phyloP scores from a whole-genome alignment of 2,329 filamentous ascomycete genomes.

The Torrubiella hemipterigena region DNA sequence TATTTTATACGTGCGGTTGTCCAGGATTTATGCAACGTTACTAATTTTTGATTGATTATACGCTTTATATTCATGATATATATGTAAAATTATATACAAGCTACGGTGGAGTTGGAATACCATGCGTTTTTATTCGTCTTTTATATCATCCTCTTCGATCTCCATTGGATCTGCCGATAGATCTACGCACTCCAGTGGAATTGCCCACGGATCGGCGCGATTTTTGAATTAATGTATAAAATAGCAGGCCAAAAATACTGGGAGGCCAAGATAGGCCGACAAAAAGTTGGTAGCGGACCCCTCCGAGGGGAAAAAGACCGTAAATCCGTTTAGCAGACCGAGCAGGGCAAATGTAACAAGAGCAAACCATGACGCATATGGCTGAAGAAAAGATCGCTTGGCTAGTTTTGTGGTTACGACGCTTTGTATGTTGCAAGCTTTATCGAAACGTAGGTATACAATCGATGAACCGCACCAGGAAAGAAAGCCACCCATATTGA shows the following conservation, averaged over 20 bases:
- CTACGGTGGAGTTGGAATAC: too few species aligned
- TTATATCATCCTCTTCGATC: neutral
- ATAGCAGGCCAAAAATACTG: conserved; percentile 43
- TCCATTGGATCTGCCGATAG: conserved; percentile 16
- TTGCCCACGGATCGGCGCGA: conserved; percentile 34
- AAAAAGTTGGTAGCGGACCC: conserved; percentile 46
- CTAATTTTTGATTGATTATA: too few species aligned
- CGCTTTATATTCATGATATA: too few species aligned
- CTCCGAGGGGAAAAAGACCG: conserved; percentile 47
- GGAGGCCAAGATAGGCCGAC: conserved; percentile 54
- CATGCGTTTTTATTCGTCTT: too few species aligned
- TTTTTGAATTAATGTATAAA: conserved; percentile 17
- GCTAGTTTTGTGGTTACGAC: conserved; percentile 26
- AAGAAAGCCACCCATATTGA: conserved; percentile 37
- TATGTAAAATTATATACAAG: too few species aligned
- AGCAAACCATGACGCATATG: conserved; percentile 41
- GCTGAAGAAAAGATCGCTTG: conserved; percentile 42
- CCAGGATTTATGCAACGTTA: too few species aligned
- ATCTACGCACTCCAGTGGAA: conserved; percentile 36
- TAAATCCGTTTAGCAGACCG: conserved; percentile 50
- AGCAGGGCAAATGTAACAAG: conserved; percentile 40
- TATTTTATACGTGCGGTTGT: too few species aligned
- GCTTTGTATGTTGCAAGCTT: conserved; percentile 28
- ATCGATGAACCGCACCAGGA: conserved; percentile 42
- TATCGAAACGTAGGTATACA: conserved; percentile 43